A percentile compares a stretch with the other conserved stretches of the same genome.
These are phyloP conservation scores for Psilocybe sp. DNA, from an alignment of 768 basidiomycete genomes.

Conservation along the genomic window DNA sequence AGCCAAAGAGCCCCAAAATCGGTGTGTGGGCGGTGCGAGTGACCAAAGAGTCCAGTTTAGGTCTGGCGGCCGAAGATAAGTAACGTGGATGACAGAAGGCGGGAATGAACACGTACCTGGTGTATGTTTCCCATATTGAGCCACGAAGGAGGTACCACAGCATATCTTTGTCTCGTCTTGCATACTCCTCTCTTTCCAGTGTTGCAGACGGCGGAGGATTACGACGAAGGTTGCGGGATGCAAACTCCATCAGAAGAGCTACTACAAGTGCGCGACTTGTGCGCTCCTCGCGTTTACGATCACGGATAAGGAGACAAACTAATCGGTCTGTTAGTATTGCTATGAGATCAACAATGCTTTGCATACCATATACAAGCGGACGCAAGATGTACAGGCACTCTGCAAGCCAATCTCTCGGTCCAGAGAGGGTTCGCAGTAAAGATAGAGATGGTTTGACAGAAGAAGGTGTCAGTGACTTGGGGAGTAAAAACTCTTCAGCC, in stretches of 20 bases:
- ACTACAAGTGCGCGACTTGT: slow-evolving; percentile 64
- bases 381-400: slow-evolving; percentile 71
- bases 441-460: slow-evolving; percentile 70
- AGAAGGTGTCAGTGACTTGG: slow-evolving; percentile 73
- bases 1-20: slow-evolving; percentile 64
- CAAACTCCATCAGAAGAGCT: slow-evolving; percentile 65
- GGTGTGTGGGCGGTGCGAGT: slow-evolving; percentile 54
- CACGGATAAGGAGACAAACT: slow-evolving; percentile 42
- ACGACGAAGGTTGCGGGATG: slow-evolving; percentile 75
- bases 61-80: slow-evolving; percentile 38
- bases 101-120: slow-evolving; percentile 44
- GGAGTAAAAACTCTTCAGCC: slow-evolving; percentile 79
- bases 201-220: slow-evolving; percentile 56
- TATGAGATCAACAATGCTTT: slow-evolving; percentile 4
- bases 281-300: slow-evolving; percentile 29
- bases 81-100: neutral
- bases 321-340: slow-evolving; percentile 7
- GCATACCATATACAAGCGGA: slow-evolving; percentile 74
- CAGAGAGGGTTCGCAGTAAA: slow-evolving; percentile 58
- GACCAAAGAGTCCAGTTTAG: slow-evolving; percentile 68
- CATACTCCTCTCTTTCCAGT: slow-evolving; percentile 77
- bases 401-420: slow-evolving; percentile 70
- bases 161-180: slow-evolving; percentile 77
- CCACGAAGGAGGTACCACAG: slow-evolving; percentile 85
- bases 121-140: slow-evolving; percentile 80